Base-by-base conservation (phyloP, 2,329 filamentous ascomycete genomes). In the Bipolaris bicolor region DNA sequence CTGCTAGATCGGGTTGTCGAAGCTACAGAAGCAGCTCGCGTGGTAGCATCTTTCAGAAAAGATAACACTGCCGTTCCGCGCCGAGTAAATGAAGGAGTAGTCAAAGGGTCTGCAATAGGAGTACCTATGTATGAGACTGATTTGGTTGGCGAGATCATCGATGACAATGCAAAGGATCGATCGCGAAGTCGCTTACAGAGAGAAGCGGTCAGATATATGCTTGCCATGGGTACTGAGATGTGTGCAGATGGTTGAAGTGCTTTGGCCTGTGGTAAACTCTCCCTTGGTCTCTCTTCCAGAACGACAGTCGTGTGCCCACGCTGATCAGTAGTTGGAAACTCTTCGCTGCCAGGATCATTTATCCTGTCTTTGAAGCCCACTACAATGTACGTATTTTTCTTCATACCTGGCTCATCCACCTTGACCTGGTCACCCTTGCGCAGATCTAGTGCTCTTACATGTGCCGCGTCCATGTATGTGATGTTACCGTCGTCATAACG, bases 71-170 rank as follows among this genome's bases (percentile, higher is more conserved):
- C 49, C 36, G 47, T 58, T 37, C 62, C 67, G 57, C 82, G 79
- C 6, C 81, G 80, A 22, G 80, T 73, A 16, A 82, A 79, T 3
- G 83, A 83, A 1, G 84, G 83, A 1, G 83, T 83, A 7, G 34
- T 73, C 73, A 52, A 77, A 72, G 13, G 76, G 7, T 79, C 79
- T 11, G 55, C 50, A 7, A 57, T 41, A 16, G 73, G 72, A 11
- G 73, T 73, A 16, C 58, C 64, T 29, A 66, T 40, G n/a, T 61
- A 65, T 37, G 66, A 68, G 34, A 55, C 51, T 20, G 65, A 48
- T 45, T 63, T 67, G 29, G 49, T 60, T 2, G 67, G 65, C 24
- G 65, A 65, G 0, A 57, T 44, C 9, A 55, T 36, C 7, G 66
- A 60, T 7, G 65, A 63, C 20, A 70, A 65, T 41, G 61, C 64